phyloP scores from a whole-genome alignment of 306 rosid genomes.

The Spatholobus suberectus region DNA sequence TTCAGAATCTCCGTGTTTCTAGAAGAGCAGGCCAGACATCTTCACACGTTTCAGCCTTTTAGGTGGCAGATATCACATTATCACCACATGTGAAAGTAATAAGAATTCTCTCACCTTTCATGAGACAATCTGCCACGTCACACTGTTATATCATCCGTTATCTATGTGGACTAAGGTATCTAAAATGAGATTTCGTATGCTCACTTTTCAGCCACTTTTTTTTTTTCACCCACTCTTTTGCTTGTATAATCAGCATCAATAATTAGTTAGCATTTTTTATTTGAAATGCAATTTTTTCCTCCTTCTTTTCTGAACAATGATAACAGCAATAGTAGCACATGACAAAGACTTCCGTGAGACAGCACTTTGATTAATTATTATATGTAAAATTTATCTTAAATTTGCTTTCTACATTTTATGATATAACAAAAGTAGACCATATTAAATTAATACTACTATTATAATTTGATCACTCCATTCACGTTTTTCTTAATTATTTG shows the following conservation, averaged over 20 bases:
- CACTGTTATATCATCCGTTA: constrained; percentile 1
- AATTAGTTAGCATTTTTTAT: neutral
- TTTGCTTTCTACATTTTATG: neutral
- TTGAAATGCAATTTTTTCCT: neutral
- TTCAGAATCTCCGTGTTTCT: neutral
- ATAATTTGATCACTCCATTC: neutral
- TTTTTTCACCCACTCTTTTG: neutral
- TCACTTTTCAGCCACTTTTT: neutral
- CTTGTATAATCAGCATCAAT: neutral
- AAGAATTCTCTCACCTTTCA: neutral
- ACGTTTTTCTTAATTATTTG: neutral
- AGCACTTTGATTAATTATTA: neutral
- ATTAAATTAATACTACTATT: neutral
- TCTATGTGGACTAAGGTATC: neutral
- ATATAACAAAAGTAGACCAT: neutral
- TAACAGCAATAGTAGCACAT: neutral
- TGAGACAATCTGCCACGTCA: constrained; percentile 28
- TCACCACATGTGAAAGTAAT: constrained; percentile 32
- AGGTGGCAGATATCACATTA: constrained; percentile 6
- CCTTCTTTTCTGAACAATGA: neutral
- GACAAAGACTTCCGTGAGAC: neutral
- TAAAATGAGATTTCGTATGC: neutral
- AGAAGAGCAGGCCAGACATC: neutral
- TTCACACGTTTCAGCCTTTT: constrained; percentile 27
- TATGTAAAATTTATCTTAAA: neutral